These are phyloP conservation scores for Penicillium sp. DNA, from an alignment of 2,329 filamentous ascomycete species.

Conservation along the genomic window DNA sequence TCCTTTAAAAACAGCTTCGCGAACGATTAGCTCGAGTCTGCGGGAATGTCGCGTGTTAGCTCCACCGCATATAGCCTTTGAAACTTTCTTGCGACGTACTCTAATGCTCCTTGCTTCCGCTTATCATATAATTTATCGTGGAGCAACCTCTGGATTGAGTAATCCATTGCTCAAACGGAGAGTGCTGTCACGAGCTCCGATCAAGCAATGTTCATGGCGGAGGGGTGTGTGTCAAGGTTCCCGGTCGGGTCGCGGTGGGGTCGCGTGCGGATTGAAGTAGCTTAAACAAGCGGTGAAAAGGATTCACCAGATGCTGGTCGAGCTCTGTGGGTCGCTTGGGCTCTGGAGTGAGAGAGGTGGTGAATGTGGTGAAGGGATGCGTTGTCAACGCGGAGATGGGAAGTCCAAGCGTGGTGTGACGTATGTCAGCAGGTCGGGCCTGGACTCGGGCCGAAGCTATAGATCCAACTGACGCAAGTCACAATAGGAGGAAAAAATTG, in stretches of 20 bases:
- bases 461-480: not conserved
- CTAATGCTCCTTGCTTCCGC: conserved; percentile 91
- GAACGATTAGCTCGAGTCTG: conserved; percentile 87
- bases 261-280: not conserved
- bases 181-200: conserved; percentile 23
- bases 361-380: conserved; percentile 12
- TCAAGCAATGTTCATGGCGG: conserved; percentile 31
- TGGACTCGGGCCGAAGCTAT: conserved; percentile 10
- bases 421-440: conserved; percentile 20
- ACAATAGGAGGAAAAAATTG: too few species aligned
- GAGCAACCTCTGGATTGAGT: conserved; percentile 82
- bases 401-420: conserved; percentile 24
- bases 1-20: conserved; percentile 73
- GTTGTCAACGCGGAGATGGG: conserved; percentile 24
- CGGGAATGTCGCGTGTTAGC: conserved; percentile 11
- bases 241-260: not conserved
- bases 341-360: not conserved
- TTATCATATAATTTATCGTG: conserved; percentile 99
- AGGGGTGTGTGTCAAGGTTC: conserved; percentile 7
- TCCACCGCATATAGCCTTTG: not conserved
- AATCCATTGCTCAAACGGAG: conserved; percentile 66
- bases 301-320: not conserved
- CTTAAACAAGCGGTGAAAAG: not conserved
- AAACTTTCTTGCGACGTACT: conserved; percentile 61
- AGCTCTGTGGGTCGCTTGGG: not conserved